Evolutionary conservation across 2,329 filamentous ascomycete genomes (phyloP).

Genomic region (Myrmaecium sp.): DNA sequence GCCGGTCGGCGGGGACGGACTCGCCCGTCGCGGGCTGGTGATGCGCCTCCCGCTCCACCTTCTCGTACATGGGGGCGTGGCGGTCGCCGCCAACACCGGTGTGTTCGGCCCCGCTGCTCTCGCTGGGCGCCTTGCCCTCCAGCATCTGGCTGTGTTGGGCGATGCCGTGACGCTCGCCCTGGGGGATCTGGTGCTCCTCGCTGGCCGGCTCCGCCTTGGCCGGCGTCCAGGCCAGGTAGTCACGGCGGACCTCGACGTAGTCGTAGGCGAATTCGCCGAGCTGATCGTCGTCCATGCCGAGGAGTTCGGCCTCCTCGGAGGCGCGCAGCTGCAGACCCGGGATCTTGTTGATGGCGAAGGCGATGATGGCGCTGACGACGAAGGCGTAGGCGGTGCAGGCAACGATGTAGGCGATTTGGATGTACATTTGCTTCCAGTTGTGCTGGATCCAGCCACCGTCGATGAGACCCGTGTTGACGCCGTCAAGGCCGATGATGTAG

Average conservation of each 20-base stretch:
- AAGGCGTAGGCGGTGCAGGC: slow-evolving; percentile 53
- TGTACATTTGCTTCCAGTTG: slow-evolving; percentile 58
- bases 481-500: slow-evolving; percentile 59
- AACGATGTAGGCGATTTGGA: slow-evolving; percentile 62
- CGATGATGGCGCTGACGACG: slow-evolving; percentile 54
- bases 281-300: slow-evolving; percentile 82
- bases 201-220: slow-evolving; percentile 47
- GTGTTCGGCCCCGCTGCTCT: slow-evolving; percentile 26
- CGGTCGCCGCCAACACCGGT: slow-evolving; percentile 34
- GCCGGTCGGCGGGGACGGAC: neutral
- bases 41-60: slow-evolving; percentile 2
- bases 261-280: slow-evolving; percentile 83
- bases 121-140: slow-evolving; percentile 35
- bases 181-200: slow-evolving; percentile 43
- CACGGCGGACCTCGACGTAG: slow-evolving; percentile 74
- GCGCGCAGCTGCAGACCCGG: slow-evolving; percentile 67
- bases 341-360: slow-evolving; percentile 56
- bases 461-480: slow-evolving; percentile 46
- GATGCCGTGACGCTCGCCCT: slow-evolving; percentile 52
- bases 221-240: slow-evolving; percentile 78
- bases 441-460: slow-evolving; percentile 59
- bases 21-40: neutral
- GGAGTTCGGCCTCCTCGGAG: slow-evolving; percentile 64
- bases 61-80: slow-evolving; percentile 33
- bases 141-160: slow-evolving; percentile 51